Evolutionary conservation across 208 protist genomes (phyloP), one percentile per base, ranked within the genome.

Genomic region (Naegleria fowleri): DNA sequence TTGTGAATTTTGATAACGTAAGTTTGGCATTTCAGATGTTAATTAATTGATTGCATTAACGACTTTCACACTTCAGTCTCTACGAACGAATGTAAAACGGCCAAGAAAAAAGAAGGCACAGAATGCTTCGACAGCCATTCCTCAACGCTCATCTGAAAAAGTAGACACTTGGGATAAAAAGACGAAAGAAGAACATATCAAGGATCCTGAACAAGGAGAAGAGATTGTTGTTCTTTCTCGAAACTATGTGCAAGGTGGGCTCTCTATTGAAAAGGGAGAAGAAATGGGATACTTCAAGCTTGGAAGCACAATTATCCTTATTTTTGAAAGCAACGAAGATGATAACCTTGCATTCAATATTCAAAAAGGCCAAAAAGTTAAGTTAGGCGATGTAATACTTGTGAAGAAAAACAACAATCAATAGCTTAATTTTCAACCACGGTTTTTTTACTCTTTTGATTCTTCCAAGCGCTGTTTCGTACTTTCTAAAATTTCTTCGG

Each of bases 291-390:
- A 84, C 39, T 97, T 97, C 90, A 90, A 92, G 25, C 90, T 97
- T 33, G 95, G 95, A 75, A 95, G 93, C 15, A 96, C 95, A 19
- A 92, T 97, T 33, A 92, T 96, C 0, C 40, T 97, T 22, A 85
- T 97, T 36, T 96, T 96, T 84, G 95, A 97, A 79, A 79, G 67
- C 67, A 36, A 79, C 9, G 29, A 36, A 36, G 29, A 79, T 15
- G 67, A 79, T 79, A 25, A 33, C 29, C n/a, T 79, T 36, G 67
- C 13, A 36, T 79, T 79, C 29, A 79, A 79, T 79, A 25, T 79
- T 36, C 67, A 79, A 0, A 79, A 79, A 79, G 67, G 67, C 7
- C 67, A 79, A 79, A 79, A 79, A 79, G 67, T 79, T 79, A 25
- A 33, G 6, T 79, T 79, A 36, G 67, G 67, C 9, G 67, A 79